A percentile compares a stretch with the other conserved stretches of the same genome.
Conservation (phyloP, 2,329 filamentous ascomycete genomes). For the Aspergillus sp. region DNA sequence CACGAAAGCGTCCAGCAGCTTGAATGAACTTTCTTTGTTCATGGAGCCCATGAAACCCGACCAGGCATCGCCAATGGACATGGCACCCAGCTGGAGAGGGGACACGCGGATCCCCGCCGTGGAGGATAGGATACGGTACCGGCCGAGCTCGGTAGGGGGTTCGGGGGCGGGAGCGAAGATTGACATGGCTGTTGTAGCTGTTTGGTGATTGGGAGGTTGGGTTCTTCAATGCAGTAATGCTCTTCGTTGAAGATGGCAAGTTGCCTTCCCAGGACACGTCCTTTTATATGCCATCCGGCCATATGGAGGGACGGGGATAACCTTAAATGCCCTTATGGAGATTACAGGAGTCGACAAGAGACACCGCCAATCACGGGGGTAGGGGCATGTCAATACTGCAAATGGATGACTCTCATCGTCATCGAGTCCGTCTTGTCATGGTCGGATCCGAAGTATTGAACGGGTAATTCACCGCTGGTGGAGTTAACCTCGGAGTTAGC, state of each 20-base stretch:
- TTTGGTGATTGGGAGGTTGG: background rate
- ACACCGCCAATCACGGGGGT: background rate
- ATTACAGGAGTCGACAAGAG: background rate
- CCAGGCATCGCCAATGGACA: constrained; percentile 40
- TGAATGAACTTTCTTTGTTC: constrained; percentile 59
- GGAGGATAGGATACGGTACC: constrained; percentile 65
- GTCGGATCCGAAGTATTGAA: background rate
- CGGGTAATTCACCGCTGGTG: background rate
- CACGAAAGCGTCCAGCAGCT: constrained; percentile 65
- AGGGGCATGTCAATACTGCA: background rate
- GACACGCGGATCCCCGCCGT: constrained; percentile 65
- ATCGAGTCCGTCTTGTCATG: background rate
- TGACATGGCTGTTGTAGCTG: constrained; percentile 19
- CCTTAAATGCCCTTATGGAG: background rate
- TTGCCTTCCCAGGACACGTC: too few relatives aligned
- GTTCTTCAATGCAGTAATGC: background rate
- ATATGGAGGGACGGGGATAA: background rate
- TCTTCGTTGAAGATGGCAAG: background rate
- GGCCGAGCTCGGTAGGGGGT: constrained; percentile 59
- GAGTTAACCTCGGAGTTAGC: background rate
- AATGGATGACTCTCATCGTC: background rate
- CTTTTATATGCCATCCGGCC: background rate
- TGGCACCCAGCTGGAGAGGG: constrained; percentile 50
- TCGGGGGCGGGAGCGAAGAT: constrained; percentile 43
- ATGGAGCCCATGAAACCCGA: constrained; percentile 62